Evolutionary conservation across 2,329 filamentous ascomycete species (phyloP), one percentile per base, ranked within the genome.

Genomic region (Emydomyces testavorans): DNA sequence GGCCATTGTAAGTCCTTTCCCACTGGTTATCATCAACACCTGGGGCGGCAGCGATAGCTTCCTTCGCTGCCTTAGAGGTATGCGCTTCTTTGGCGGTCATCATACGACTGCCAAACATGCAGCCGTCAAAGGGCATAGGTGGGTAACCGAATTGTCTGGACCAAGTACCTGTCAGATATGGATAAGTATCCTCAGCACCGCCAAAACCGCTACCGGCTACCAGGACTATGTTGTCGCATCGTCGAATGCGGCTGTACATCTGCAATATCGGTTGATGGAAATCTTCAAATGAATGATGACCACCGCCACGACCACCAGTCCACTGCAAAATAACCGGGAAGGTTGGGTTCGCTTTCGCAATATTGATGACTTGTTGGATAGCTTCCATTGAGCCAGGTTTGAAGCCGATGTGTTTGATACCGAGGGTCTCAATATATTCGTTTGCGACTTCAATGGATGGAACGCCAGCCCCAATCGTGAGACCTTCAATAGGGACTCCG

Each of bases 311-410:
- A 34, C 89, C 89, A 62, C 89, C 89, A 51, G 89, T 95, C 89
- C 89, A 95, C 68, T 95, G 89, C 53, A 94, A 72, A 46, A 94
- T 80, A 45, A 94, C 78, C n/a, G 89, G 89, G 74, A 95, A 94
- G 23, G 78, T 82, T 1, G 89, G 88, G 64, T 94, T 92, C n/a
- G 86, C 85, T 68, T 85, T 92, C 54, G 89, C 88, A 59, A 95
- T 89, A 66, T 93, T 92, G 68, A 95, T 83, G 50, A 93, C 85
- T 26, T 83, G 73, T 64, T 94, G 86, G 53, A 95, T 94, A 2
- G 84, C 85, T 53, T 94, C 85, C 41, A 83, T 75, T 13, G 88
- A 94, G 51, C 89, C 88, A 24, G 89, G 89, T 74, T 95, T 95
- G 77, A 95, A 94, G 23, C 82, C 76, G 57, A 95, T 94, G 66